phyloP scores from a whole-genome alignment of 2,329 filamentous ascomycete genomes.

The Zymoseptoria ardabiliae region DNA sequence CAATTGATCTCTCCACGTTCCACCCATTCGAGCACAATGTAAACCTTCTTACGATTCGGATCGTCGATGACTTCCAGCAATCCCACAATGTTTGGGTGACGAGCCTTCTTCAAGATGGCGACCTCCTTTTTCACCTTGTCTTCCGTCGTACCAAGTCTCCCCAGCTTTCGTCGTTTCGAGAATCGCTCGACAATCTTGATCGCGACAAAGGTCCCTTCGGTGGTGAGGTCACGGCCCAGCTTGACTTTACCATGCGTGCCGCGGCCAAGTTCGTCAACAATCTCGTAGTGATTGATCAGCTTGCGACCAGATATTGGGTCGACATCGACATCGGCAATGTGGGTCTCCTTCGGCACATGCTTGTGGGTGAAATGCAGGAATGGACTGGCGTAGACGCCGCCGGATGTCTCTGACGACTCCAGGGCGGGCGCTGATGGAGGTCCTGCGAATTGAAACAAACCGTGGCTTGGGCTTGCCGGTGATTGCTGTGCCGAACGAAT shows the following conservation, averaged over 20 bases:
- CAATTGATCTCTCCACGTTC: conserved; percentile 90
- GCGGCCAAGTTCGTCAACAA: conserved; percentile 90
- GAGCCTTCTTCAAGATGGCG: conserved; percentile 95
- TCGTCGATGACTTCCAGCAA: conserved; percentile 97
- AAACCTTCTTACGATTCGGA: conserved; percentile 92
- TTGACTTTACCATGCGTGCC: conserved; percentile 98
- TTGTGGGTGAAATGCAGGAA: conserved; percentile 44
- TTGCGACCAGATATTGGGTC: conserved; percentile 87
- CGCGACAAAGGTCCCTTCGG: conserved; percentile 63
- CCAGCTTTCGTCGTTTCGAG: conserved; percentile 86
- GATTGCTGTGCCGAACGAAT: conserved; percentile 40
- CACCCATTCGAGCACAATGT: conserved; percentile 93
- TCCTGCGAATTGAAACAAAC: conserved; percentile 36
- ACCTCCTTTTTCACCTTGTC: conserved; percentile 93
- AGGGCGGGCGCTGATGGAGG: conserved; percentile 26
- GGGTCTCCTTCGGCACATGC: conserved; percentile 55
- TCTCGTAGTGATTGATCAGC: conserved; percentile 94
- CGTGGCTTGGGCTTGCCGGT: conserved; percentile 36
- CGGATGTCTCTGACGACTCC: conserved; percentile 29
- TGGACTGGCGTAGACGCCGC: conserved; percentile 40
- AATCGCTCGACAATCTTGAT: conserved; percentile 98
- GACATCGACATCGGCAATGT: conserved; percentile 84
- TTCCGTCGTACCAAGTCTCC: conserved; percentile 60
- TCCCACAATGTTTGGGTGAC: conserved; percentile 93
- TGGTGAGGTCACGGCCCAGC: conserved; percentile 72